Percentiles rank a stretch among this genome's conserved stretches.
Conservation (phyloP, 2,329 filamentous ascomycete genomes). For the Colletotrichum sojae region DNA sequence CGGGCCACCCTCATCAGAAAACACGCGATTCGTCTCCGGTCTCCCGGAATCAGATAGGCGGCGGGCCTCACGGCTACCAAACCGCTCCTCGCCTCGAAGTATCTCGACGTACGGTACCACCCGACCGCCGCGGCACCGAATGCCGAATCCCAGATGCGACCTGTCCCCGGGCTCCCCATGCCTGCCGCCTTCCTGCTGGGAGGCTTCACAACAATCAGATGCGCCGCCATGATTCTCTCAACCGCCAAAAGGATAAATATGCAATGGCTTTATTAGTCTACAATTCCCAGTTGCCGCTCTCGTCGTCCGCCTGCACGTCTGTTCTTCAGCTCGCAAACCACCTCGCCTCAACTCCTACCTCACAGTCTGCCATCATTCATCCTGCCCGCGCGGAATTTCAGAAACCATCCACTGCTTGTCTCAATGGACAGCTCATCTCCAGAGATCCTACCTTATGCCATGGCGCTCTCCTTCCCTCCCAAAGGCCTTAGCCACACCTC, state of each 20-base stretch:
- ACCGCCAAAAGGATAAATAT: conserved; percentile 20
- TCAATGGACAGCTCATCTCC: conserved; percentile 24
- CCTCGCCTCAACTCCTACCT: conserved; percentile 5
- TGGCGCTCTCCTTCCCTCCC: conserved; percentile 18
- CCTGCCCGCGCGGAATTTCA: background rate
- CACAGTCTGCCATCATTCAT: conserved; percentile 2
- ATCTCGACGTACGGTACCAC: background rate
- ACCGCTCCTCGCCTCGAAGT: too few species aligned
- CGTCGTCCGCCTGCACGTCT: conserved; percentile 20
- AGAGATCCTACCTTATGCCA: conserved; percentile 22
- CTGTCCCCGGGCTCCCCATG: background rate
- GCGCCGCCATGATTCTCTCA: conserved; percentile 16
- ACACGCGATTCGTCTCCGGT: conserved; percentile 31
- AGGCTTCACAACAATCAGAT: too few species aligned
- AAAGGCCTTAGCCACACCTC: conserved; percentile 5
- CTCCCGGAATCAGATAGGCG: conserved; percentile 23
- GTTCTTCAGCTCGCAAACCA: conserved; percentile 15
- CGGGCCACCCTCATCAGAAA: conserved; percentile 2
- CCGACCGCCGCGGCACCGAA: conserved; percentile 33
- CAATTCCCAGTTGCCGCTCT: background rate
- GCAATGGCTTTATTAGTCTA: too few species aligned
- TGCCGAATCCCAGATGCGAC: conserved; percentile 32
- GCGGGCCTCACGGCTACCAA: too few species aligned
- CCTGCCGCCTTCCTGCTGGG: conserved; percentile 1
- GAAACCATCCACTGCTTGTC: background rate